Evolutionary conservation across 495 filamentous ascomycete species (phyloP).

Genomic region (Xylaria grammica): DNA sequence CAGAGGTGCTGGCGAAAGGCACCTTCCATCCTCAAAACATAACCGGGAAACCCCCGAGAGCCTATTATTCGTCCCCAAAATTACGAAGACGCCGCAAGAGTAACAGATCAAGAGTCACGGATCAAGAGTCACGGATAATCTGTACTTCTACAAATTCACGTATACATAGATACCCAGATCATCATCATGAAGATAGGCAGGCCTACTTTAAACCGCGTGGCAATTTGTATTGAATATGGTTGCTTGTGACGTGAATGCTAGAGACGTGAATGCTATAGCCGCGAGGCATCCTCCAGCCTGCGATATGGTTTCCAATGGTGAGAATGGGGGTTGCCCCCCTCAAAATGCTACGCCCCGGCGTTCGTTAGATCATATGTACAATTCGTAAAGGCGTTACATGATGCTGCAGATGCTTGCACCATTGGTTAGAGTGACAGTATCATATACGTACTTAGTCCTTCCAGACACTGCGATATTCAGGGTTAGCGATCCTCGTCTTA

Average conservation of each 20-base stretch:
- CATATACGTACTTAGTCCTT: slow-evolving; percentile 10
- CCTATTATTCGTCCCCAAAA: no score
- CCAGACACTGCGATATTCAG: slow-evolving; percentile 18
- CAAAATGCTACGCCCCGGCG: background rate
- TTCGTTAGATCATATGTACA: slow-evolving; percentile 13
- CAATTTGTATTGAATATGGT: background rate
- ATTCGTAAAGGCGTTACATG: background rate
- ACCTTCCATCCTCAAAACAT: no score
- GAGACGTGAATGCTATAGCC: background rate
- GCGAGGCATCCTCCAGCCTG: background rate
- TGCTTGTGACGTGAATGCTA: background rate
- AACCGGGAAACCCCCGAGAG: no score
- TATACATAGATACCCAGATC: slow-evolving; percentile 9
- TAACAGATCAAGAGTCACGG: no score
- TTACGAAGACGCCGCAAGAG: no score
- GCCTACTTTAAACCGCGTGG: no score
- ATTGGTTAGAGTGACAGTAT: background rate
- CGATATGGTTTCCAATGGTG: background rate
- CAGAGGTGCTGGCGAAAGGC: no score
- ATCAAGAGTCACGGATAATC: no score
- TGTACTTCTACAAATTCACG: background rate
- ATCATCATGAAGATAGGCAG: background rate
- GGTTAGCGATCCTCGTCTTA: slow-evolving; percentile 6
- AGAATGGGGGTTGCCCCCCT: slow-evolving; percentile 1
- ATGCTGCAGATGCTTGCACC: background rate